Evolutionary conservation across 148 eudicot genomes (phyloP), one percentile per base, ranked within the genome.

Genomic region (Camellia japonica): DNA sequence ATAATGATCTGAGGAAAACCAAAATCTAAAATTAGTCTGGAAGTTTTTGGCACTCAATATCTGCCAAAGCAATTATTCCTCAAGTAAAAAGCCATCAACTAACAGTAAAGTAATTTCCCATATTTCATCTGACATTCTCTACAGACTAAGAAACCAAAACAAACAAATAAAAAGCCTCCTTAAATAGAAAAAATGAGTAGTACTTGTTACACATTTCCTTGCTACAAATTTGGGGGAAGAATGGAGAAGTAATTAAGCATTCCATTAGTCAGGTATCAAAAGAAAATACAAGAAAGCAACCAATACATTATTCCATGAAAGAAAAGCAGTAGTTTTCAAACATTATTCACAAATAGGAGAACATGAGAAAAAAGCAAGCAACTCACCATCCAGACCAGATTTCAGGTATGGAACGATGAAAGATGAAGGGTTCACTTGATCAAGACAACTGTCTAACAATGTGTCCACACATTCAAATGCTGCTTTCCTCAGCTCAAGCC

Each of bases 401-500:
- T 83, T 89, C 43, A 97, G 93, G 83, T 87, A 87, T 6, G 98
- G 98, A 66, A 97, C 87, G 61, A 92, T 91, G 80, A 94, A 97
- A 49, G 99, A 89, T 52, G 98, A 91, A 15, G 99, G 99, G 81
- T 97, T 91, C 79, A 97, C 90, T 91, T 90, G 98, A 87, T 94
- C 94, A 81, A 94, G 99, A 79, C 97, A 95, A 80, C 85, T 88
- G 81, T 92, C 99, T 79, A 97, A 81, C 87, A 97, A 87, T 13
- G 99, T 97, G 79, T 97, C 98, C 62, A 94, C 97, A 62, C 98
- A 96, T 83, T 96, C 99, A 91, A 96, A 96, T 60, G 99, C 98
- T 74, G 99, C 97, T 85, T 96, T 96, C 79, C 98, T 91, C 84
- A 96, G 86, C 80, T 96, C 99, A 81, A 96, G 97, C 78, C 99